These are phyloP conservation scores for Caryopteris hybrid DNA, from an alignment of 305 asterid species.

Conservation along the genomic window DNA sequence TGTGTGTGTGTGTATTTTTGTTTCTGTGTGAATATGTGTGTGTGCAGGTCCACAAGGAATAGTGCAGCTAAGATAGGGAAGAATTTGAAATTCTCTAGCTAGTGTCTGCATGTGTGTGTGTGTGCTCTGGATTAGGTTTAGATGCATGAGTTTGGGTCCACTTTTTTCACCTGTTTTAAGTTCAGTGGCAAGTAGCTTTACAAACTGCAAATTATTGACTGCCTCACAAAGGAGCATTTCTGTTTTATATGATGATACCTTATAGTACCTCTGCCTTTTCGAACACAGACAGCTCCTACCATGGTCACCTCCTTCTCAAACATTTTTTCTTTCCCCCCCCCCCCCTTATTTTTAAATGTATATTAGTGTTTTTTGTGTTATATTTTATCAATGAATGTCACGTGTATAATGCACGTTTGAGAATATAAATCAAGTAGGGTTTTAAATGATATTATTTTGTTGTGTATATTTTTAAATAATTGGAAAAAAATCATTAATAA, in stretches of 20 bases:
- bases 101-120: not conserved
- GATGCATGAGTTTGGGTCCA: constrained; percentile 35
- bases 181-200: constrained; percentile 55
- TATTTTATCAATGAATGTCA: too few relatives aligned
- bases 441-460: too few relatives aligned
- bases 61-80: not conserved
- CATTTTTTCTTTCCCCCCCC: not conserved
- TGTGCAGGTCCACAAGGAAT: constrained; percentile 20
- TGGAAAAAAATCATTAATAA: too few relatives aligned
- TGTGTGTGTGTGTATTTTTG: too few relatives aligned
- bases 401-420: too few relatives aligned
- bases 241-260: constrained; percentile 11
- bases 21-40: not conserved
- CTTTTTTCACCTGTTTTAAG: constrained; percentile 16
- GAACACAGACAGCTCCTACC: constrained; percentile 28
- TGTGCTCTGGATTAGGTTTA: not conserved
- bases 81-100: not conserved
- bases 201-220: constrained; percentile 24
- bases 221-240: constrained; percentile 12
- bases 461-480: too few relatives aligned
- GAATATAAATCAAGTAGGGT: too few relatives aligned
- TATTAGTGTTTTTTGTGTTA: too few relatives aligned
- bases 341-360: too few relatives aligned
- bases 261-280: constrained; percentile 9
- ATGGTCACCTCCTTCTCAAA: constrained; percentile 34